These are phyloP conservation scores for Euphorbia schlechtendalii DNA, from an alignment of 441 rosid species.

Conservation along the genomic window DNA sequence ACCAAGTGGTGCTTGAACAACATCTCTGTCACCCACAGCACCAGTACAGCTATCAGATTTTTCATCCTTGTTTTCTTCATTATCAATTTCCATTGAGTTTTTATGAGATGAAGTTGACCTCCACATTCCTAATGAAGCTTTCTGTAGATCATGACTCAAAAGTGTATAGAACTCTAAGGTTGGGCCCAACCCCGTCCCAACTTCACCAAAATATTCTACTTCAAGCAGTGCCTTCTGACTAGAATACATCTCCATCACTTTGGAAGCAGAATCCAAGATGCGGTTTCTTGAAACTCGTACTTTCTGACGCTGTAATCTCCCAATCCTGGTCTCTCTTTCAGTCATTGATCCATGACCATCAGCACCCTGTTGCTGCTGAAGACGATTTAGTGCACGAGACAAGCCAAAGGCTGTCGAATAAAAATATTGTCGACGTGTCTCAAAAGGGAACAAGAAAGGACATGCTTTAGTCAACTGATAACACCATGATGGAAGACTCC, in stretches of 20 bases:
- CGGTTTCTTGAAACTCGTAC: slow-evolving; percentile 98
- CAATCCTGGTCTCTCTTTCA: slow-evolving; percentile 93
- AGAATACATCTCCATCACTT: slow-evolving; percentile 99
- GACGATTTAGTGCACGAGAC: slow-evolving; percentile 95
- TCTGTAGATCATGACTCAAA: slow-evolving; percentile 92
- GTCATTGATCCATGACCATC: slow-evolving; percentile 81
- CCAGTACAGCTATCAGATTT: slow-evolving; percentile 27
- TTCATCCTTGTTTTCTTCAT: slow-evolving; percentile 41
- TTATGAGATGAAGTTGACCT: slow-evolving; percentile 59
- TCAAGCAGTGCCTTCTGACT: slow-evolving; percentile 99
- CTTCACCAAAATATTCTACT: slow-evolving; percentile 99
- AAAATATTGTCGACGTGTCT: slow-evolving; percentile 92
- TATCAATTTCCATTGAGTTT: slow-evolving; percentile 51
- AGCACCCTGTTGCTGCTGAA: slow-evolving; percentile 99
- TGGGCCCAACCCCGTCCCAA: slow-evolving; percentile 99
- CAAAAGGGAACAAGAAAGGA: slow-evolving; percentile 97
- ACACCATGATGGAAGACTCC: slow-evolving; percentile 98
- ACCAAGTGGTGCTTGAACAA: slow-evolving; percentile 78
- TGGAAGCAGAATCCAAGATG: slow-evolving; percentile 96
- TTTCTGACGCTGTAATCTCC: slow-evolving; percentile 96
- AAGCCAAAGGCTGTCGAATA: slow-evolving; percentile 98
- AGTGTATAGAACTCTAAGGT: slow-evolving; percentile 98
- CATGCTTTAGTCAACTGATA: slow-evolving; percentile 96
- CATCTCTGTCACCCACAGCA: slow-evolving; percentile 33
- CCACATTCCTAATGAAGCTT: slow-evolving; percentile 89